These are phyloP conservation scores for Zanthoxylum bungeanum DNA, from an alignment of 345 rosid species.

Conservation along the genomic window DNA sequence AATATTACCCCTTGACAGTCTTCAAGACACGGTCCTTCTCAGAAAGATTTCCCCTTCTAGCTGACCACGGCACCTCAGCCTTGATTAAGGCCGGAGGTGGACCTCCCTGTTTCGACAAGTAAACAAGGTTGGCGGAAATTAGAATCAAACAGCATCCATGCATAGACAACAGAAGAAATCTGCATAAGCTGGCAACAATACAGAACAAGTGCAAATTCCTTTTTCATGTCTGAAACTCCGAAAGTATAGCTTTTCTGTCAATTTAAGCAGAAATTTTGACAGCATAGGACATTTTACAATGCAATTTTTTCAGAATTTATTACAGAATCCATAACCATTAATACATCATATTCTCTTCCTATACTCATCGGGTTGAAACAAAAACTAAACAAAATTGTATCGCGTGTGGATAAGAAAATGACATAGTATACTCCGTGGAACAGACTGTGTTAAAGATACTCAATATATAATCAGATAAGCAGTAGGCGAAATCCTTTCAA, in stretches of 20 bases:
- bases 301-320: not conserved
- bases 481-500: not conserved
- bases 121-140: constrained; percentile 1
- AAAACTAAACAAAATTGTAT: not conserved
- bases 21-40: constrained; percentile 84
- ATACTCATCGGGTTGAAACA: not conserved
- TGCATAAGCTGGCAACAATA: not conserved
- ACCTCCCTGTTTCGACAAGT: constrained; percentile 52
- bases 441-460: not conserved
- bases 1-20: constrained; percentile 81
- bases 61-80: constrained; percentile 96
- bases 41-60: constrained; percentile 67
- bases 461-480: not conserved
- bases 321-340: not conserved
- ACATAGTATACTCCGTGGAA: not conserved
- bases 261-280: not conserved
- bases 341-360: not conserved
- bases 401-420: not conserved
- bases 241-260: not conserved
- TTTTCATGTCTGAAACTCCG: not conserved
- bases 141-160: not conserved
- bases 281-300: not conserved
- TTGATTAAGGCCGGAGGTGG: constrained; percentile 63
- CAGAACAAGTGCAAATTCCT: not conserved
- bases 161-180: constrained; percentile 6